phyloP scores from a whole-genome alignment of 495 filamentous ascomycete genomes.

The Aspergillus nidulans region DNA sequence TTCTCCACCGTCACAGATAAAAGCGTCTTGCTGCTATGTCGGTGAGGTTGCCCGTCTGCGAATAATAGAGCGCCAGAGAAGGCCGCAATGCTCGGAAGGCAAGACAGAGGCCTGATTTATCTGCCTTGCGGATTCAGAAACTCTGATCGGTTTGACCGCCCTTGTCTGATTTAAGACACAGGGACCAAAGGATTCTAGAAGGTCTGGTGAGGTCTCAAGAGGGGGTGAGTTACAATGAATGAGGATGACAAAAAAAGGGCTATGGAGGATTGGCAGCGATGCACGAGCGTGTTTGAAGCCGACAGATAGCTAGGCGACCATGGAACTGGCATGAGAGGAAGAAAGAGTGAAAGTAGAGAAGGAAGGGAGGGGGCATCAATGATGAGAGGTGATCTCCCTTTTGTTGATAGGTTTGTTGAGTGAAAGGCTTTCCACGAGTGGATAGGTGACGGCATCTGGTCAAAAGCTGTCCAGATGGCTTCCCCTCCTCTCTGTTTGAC shows the following conservation, averaged over 20 bases:
- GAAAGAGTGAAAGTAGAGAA: background rate
- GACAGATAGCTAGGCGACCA: constrained; percentile 10
- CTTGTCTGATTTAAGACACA: constrained; percentile 14
- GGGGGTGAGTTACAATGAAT: constrained; percentile 12
- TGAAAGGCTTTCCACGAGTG: constrained; percentile 8
- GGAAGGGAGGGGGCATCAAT: constrained; percentile 5
- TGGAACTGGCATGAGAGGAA: constrained; percentile 6
- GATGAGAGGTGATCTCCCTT: constrained; percentile 6
- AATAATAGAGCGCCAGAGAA: background rate
- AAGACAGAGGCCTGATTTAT: constrained; percentile 11
- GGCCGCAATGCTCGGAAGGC: background rate
- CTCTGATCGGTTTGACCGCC: constrained; percentile 5
- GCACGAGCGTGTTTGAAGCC: constrained; percentile 8
- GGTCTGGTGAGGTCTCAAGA: constrained; percentile 10
- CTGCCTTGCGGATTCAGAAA: constrained; percentile 1
- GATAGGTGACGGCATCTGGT: constrained; percentile 19
- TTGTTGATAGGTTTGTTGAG: constrained; percentile 8
- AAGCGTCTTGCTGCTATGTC: background rate
- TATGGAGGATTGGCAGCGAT: constrained; percentile 5
- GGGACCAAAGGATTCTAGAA: constrained; percentile 19
- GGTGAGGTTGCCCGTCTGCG: constrained; percentile 1
- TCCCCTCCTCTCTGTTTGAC: constrained; percentile 18
- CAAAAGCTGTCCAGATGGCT: constrained; percentile 9
- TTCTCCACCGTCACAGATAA: background rate
- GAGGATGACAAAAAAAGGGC: constrained; percentile 3